Conservation (phyloP, 2,329 filamentous ascomycete genomes). For the Gaeumannomyces tritici region DNA sequence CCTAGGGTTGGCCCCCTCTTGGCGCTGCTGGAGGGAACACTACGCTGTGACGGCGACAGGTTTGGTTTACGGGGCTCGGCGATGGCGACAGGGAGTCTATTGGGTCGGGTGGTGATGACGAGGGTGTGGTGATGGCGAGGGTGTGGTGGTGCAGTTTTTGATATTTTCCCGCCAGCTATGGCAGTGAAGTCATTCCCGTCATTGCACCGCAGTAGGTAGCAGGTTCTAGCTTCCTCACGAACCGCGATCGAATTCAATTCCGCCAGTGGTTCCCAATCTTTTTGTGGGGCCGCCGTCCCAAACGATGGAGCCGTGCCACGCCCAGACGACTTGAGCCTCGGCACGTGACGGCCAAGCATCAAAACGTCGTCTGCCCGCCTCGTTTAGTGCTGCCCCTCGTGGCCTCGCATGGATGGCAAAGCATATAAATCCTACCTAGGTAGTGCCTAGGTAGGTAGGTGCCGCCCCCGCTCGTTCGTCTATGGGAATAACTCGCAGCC, state of each 20-base stretch:
- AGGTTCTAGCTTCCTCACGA: not conserved
- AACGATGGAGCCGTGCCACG: not conserved
- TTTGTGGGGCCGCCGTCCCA: not conserved
- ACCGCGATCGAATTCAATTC: not conserved
- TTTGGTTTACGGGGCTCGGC: not conserved
- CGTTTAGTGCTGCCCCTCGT: too few relatives aligned
- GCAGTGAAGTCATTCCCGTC: not conserved
- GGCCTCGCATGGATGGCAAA: too few relatives aligned
- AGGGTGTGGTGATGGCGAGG: too few relatives aligned
- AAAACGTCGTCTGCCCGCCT: not conserved
- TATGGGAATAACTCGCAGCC: not conserved
- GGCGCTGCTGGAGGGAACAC: too few relatives aligned
- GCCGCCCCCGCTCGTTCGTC: too few relatives aligned
- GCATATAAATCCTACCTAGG: too few relatives aligned
- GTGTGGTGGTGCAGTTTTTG: too few relatives aligned
- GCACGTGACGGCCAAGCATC: not conserved
- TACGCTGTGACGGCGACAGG: not conserved
- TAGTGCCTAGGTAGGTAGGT: too few relatives aligned
- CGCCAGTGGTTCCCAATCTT: not conserved
- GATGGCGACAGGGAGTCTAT: too few relatives aligned
- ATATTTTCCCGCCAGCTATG: too few relatives aligned
- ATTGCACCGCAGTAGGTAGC: not conserved
- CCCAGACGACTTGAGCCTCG: not conserved
- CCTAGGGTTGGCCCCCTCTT: not conserved
- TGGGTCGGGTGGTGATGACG: too few relatives aligned